These are phyloP conservation scores for Mucor velutinosus DNA, from an alignment of 371 early-diverging fungal species.

Conservation along the genomic window DNA sequence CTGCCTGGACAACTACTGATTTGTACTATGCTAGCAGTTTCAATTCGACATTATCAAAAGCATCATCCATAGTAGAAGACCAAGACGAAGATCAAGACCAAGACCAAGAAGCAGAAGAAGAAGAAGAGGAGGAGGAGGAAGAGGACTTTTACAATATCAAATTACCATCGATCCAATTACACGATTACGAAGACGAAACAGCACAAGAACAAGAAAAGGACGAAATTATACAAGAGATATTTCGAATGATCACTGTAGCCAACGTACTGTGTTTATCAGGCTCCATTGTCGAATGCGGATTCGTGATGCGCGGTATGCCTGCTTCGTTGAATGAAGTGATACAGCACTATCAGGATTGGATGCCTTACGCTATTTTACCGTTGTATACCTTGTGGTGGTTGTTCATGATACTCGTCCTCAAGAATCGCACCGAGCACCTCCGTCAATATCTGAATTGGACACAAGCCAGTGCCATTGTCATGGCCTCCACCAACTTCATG, in stretches of 20 bases:
- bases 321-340: background rate
- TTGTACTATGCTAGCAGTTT: background rate
- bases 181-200: conserved; percentile 3
- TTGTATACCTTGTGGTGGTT: conserved; percentile 20
- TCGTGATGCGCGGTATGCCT: conserved; percentile 8
- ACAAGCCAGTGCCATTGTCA: conserved; percentile 7
- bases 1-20: conserved; percentile 36
- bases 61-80: background rate
- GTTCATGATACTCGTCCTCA: conserved; percentile 11
- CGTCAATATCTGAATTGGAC: conserved; percentile 19
- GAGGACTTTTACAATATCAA: background rate
- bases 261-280: conserved; percentile 12
- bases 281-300: background rate
- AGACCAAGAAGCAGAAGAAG: background rate
- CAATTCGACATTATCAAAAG: background rate
- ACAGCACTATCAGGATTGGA: conserved; percentile 6
- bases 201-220: conserved; percentile 16
- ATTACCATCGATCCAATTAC: background rate
- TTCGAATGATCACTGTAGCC: conserved; percentile 18
- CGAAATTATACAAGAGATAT: conserved; percentile 12
- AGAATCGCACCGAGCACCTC: conserved; percentile 14
- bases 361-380: conserved; percentile 16
- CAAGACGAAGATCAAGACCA: too few relatives aligned
- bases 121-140: background rate
- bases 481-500: conserved; percentile 2